Conservation (phyloP, 371 early-diverging fungal genomes). For the Apophysomyces trapeziformis region DNA sequence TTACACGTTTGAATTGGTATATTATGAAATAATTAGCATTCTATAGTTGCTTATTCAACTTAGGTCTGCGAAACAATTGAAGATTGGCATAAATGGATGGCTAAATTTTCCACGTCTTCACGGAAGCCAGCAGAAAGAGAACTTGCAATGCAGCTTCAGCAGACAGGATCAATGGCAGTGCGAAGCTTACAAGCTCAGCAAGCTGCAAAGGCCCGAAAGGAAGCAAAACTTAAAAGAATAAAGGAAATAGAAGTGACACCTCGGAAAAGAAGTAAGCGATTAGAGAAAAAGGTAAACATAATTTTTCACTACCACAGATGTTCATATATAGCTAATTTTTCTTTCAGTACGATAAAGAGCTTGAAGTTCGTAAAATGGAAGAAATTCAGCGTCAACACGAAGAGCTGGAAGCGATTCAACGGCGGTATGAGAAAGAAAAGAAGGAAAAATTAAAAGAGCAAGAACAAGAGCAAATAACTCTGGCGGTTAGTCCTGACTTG, state of each 20-base stretch:
- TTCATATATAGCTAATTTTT: background rate
- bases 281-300: slow-evolving; percentile 12
- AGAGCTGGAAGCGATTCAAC: slow-evolving; percentile 4
- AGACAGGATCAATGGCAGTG: background rate
- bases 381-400: background rate
- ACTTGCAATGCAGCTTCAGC: background rate
- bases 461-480: background rate
- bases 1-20: slow-evolving; percentile 20
- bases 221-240: background rate
- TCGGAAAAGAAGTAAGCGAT: slow-evolving; percentile 10
- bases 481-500: background rate
- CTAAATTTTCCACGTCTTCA: slow-evolving; percentile 1
- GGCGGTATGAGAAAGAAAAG: slow-evolving; percentile 1
- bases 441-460: background rate
- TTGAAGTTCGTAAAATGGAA: slow-evolving; percentile 8
- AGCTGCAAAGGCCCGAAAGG: background rate
- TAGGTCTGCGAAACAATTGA: slow-evolving; percentile 2
- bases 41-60: background rate
- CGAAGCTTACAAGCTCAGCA: background rate
- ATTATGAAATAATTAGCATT: background rate
- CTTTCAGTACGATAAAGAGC: slow-evolving; percentile 7
- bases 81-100: slow-evolving; percentile 12
- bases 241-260: slow-evolving; percentile 6
- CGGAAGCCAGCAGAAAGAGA: background rate
- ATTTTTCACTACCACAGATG: background rate